These are phyloP conservation scores for Phytophthora pini DNA, from an alignment of 352 stramenopile species.

Conservation along the genomic window DNA sequence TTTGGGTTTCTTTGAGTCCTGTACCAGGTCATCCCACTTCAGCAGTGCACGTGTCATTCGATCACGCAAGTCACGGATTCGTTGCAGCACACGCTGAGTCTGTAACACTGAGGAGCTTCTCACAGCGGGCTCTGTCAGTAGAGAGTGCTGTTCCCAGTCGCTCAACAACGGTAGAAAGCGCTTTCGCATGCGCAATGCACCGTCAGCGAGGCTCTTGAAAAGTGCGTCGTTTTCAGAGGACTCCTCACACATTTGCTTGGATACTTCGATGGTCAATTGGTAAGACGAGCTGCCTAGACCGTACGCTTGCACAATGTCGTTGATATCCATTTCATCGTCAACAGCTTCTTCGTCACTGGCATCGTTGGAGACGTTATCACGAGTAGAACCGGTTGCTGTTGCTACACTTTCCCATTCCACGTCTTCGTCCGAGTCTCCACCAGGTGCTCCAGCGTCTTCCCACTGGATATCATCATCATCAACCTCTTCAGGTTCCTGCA, in stretches of 20 bases:
- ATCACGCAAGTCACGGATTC: slow-evolving; percentile 40
- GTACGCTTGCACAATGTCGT: slow-evolving; percentile 80
- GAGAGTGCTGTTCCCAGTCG: slow-evolving; percentile 62
- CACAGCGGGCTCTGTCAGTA: slow-evolving; percentile 8
- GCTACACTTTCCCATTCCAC: slow-evolving; percentile 34
- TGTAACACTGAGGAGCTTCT: slow-evolving; percentile 6
- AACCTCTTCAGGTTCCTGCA: neutral
- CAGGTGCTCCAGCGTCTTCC: slow-evolving; percentile 22
- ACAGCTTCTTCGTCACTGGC: slow-evolving; percentile 7
- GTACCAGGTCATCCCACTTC: slow-evolving; percentile 52
- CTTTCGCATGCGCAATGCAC: slow-evolving; percentile 67
- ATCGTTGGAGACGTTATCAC: neutral
- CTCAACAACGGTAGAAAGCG: slow-evolving; percentile 71
- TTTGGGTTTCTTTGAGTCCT: slow-evolving; percentile 24
- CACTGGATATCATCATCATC: slow-evolving; percentile 36
- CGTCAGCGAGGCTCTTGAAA: slow-evolving; percentile 58
- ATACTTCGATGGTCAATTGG: slow-evolving; percentile 72
- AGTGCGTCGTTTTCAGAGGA: slow-evolving; percentile 76
- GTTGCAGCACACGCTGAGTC: slow-evolving; percentile 30
- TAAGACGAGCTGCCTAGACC: slow-evolving; percentile 80
- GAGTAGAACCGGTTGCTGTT: neutral
- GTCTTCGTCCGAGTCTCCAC: slow-evolving; percentile 13
- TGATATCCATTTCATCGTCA: slow-evolving; percentile 68
- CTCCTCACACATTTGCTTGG: slow-evolving; percentile 60
- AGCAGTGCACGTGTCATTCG: slow-evolving; percentile 39